Evolutionary conservation across 2,329 filamentous ascomycete genomes (phyloP).

Genomic region (Shiraia bambusicola): DNA sequence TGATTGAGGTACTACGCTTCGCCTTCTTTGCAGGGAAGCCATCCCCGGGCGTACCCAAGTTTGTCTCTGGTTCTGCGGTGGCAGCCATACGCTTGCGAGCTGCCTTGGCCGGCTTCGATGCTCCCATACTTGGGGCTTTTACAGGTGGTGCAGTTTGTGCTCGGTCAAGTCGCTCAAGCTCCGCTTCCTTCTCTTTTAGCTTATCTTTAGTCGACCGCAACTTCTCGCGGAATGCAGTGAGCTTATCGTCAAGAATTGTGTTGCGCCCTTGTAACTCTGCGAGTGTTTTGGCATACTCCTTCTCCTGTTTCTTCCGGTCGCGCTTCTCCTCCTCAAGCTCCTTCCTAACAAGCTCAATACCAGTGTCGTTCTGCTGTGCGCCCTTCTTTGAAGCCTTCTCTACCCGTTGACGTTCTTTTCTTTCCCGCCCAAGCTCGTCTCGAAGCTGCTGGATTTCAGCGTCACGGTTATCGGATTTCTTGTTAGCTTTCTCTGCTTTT

Average conservation of each 20-base stretch:
- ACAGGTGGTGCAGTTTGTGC: constrained; percentile 43
- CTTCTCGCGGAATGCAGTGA: constrained; percentile 70
- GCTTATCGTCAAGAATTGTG: constrained; percentile 67
- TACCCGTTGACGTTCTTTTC: constrained; percentile 27
- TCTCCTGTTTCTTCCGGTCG: constrained; percentile 55
- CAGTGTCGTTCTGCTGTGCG: constrained; percentile 45
- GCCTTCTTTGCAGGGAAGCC: constrained; percentile 50
- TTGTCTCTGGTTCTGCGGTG: constrained; percentile 51
- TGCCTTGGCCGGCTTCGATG: constrained; percentile 43
- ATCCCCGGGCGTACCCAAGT: constrained; percentile 53
- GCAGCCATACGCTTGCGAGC: constrained; percentile 46
- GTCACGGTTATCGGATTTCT: constrained; percentile 29
- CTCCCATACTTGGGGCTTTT: constrained; percentile 31
- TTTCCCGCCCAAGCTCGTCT: constrained; percentile 48
- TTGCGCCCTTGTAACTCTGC: constrained; percentile 64
- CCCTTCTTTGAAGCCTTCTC: constrained; percentile 41
- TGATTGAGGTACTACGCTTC: constrained; percentile 53
- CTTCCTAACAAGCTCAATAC: constrained; percentile 52
- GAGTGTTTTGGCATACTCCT: constrained; percentile 57
- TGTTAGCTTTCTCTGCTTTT: constrained; percentile 37
- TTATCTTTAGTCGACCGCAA: constrained; percentile 70
- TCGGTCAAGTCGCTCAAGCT: constrained; percentile 49
- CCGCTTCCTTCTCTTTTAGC: constrained; percentile 64
- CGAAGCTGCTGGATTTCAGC: constrained; percentile 34
- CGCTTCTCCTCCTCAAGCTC: constrained; percentile 55